Evolutionary conservation across 2,329 filamentous ascomycete genomes (phyloP), one percentile per base, ranked within the genome.

Genomic region (Aspergillus sp.): DNA sequence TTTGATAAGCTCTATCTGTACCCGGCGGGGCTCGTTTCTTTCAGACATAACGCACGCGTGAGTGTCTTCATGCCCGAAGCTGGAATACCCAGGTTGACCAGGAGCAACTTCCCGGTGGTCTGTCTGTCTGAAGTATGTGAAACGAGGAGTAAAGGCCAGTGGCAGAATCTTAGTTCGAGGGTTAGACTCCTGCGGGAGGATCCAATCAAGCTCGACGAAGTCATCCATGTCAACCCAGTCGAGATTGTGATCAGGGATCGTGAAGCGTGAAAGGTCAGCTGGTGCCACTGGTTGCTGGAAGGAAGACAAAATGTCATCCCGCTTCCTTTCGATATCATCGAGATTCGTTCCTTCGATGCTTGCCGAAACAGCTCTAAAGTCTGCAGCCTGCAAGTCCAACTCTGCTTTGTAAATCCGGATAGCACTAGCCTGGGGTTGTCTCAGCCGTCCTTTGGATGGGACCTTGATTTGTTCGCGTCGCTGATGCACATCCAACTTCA

Each of bases 151-250:
- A 68, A 88, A 98, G 0, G 90, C 93, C 8, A 99, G 82, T 0
- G 96, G 96, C 54, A 99, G 77, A 46, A 99, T 99, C 73, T 95
- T 93, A 0, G 93, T 98, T 64, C 96, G 89, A 0, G 93, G 93
- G 64, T 96, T 96, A 33, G 89, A 86, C 69, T 96, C 91, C 14
- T 91, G 89, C 0, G 93, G 93, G 23, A 97, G 77, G 54, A 96
- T 93, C 93, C 93, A 98, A 71, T 97, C 96, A 21, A 99, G 79
- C 73, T 99, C 95, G 31, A 99, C 93, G 75, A 99, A 99, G 72
- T 99, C 95, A 70, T 99, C 95, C 92, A 99, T 98, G 69, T 99
- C 95, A 62, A 99, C 93, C 95, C 95, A 99, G 55, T 89, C 92
- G 65, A 92, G 87, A 69, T 99, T 95, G 55, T 96, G 90, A 72